These are phyloP conservation scores for Lactarius hatsudake DNA, from an alignment of 768 basidiomycete species.

Conservation along the genomic window DNA sequence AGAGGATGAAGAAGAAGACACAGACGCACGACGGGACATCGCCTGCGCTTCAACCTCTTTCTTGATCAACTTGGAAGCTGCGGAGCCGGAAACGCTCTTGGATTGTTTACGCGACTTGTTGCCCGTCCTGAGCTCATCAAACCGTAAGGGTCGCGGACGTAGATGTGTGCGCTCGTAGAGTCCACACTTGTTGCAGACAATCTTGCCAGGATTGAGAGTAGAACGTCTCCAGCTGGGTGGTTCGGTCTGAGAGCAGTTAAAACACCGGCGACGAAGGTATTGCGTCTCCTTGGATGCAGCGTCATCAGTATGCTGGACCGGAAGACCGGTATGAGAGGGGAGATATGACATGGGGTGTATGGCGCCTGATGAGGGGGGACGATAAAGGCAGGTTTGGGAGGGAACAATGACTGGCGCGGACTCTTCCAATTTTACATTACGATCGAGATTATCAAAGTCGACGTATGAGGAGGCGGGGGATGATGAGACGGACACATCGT, in stretches of 20 bases:
- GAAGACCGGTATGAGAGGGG: constrained; percentile 48
- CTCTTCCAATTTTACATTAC: constrained; percentile 67
- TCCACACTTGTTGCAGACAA: constrained; percentile 93
- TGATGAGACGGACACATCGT: constrained; percentile 35
- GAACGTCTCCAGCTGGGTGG: constrained; percentile 86
- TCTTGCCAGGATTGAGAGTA: constrained; percentile 87
- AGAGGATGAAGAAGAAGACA: constrained; percentile 57
- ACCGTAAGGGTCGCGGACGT: constrained; percentile 76
- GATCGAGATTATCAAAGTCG: constrained; percentile 45
- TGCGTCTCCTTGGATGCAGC: constrained; percentile 89
- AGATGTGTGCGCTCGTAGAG: constrained; percentile 88
- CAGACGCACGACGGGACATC: constrained; percentile 57
- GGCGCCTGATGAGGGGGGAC: constrained; percentile 36
- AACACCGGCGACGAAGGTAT: constrained; percentile 82
- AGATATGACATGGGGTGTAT: constrained; percentile 37
- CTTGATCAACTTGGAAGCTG: constrained; percentile 48
- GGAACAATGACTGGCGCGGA: constrained; percentile 58
- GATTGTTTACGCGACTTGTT: constrained; percentile 71
- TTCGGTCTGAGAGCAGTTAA: constrained; percentile 90
- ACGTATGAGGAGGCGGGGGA: constrained; percentile 48
- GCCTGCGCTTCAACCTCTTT: constrained; percentile 46
- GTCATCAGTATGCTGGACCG: constrained; percentile 87
- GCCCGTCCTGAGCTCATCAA: constrained; percentile 85
- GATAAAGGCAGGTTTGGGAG: constrained; percentile 53
- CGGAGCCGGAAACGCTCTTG: constrained; percentile 36